These are phyloP conservation scores for Beauveria australis DNA, from an alignment of 2,329 filamentous ascomycete genomes.

Conservation along the genomic window DNA sequence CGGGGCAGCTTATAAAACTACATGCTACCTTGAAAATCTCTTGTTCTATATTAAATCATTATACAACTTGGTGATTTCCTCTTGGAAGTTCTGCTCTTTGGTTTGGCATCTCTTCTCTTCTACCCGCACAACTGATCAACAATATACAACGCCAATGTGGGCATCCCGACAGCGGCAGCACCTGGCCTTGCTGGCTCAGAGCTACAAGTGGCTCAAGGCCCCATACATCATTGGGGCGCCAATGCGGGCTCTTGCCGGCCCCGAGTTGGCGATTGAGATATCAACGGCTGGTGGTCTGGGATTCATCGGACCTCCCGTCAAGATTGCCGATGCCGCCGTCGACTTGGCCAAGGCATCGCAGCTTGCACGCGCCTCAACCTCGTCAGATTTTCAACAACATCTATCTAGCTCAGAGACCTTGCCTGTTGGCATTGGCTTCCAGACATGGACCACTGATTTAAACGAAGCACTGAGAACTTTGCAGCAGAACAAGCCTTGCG, in stretches of 20 bases:
- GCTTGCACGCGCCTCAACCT: conserved; percentile 16
- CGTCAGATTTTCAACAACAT: conserved; percentile 5
- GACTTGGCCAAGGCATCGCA: conserved; percentile 24
- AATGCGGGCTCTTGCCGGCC: conserved; percentile 56
- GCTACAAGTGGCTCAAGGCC: conserved; percentile 27
- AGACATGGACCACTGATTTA: conserved; percentile 36
- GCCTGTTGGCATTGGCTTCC: conserved; percentile 39
- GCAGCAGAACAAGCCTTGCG: conserved; percentile 24
- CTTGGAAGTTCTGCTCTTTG: no score
- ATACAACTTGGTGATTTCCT: no score
- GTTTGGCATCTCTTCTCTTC: no score
- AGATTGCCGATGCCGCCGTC: conserved; percentile 22
- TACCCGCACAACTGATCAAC: no score
- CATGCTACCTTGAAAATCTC: no score
- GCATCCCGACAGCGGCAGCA: neutral
- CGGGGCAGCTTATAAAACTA: neutral
- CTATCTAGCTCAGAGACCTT: conserved; percentile 17
- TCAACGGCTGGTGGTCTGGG: conserved; percentile 64
- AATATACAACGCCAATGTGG: neutral
- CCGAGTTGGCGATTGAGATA: conserved; percentile 50
- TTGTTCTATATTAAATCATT: no score
- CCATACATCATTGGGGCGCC: conserved; percentile 53
- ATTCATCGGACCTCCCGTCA: conserved; percentile 33
- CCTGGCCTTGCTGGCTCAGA: conserved; percentile 9
- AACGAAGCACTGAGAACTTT: conserved; percentile 22